Conservation (phyloP, 768 basidiomycete species). For the Pilatotrama ljubarskyi region DNA sequence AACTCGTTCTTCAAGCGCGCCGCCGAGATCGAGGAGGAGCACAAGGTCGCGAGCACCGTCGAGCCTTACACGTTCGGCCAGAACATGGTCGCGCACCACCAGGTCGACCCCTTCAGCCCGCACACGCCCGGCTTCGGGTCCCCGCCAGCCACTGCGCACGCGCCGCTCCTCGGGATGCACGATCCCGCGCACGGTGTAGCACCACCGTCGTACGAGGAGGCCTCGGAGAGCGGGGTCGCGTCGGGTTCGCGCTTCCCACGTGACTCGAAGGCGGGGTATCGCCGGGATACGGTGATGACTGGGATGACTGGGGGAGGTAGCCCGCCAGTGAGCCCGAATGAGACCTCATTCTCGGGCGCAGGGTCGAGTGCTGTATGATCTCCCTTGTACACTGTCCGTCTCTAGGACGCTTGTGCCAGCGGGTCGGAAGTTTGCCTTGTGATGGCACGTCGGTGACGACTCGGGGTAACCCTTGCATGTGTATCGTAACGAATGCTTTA, state of each 20-base stretch:
- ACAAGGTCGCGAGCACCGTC: slow-evolving; percentile 27
- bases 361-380: background rate
- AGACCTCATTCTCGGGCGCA: slow-evolving; percentile 10
- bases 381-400: no score
- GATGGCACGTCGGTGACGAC: no score
- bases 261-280: slow-evolving; percentile 13
- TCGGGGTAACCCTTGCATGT: no score
- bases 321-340: slow-evolving; percentile 12
- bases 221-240: slow-evolving; percentile 13
- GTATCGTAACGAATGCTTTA: no score
- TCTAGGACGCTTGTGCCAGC: no score
- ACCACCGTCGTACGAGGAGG: slow-evolving; percentile 30
- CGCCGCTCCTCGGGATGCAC: slow-evolving; percentile 18
- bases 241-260: background rate
- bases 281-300: slow-evolving; percentile 9
- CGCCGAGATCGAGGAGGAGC: slow-evolving; percentile 25
- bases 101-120: background rate
- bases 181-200: slow-evolving; percentile 13
- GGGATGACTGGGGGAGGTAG: background rate
- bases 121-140: background rate
- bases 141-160: slow-evolving; percentile 9
- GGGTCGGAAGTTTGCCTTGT: no score
- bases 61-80: slow-evolving; percentile 28
- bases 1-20: slow-evolving; percentile 24
- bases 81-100: background rate